Conservation (phyloP, 2,329 filamentous ascomycete species). For the Westerdykella aurantiaca region DNA sequence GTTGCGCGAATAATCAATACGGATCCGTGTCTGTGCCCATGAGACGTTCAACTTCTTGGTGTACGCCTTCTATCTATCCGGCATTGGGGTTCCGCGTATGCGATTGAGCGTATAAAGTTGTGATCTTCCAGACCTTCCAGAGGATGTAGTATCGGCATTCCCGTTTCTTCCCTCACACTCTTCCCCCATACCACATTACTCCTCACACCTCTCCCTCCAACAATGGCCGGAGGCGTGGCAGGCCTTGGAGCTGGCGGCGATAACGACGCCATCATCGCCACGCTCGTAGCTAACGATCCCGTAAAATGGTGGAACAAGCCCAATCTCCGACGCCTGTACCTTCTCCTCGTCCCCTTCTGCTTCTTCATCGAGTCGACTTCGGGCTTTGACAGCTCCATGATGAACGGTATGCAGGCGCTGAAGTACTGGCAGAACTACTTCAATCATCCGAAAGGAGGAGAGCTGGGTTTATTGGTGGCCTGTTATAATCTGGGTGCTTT, state of each 20-base stretch:
- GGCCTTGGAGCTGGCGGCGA: slow-evolving; percentile 7
- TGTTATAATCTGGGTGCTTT: slow-evolving; percentile 58
- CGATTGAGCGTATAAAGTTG: too few relatives aligned
- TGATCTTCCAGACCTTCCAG: too few relatives aligned
- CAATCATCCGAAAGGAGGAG: slow-evolving; percentile 40
- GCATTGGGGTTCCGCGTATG: too few relatives aligned
- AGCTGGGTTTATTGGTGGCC: slow-evolving; percentile 53
- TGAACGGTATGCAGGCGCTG: slow-evolving; percentile 32
- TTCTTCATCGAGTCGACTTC: slow-evolving; percentile 60
- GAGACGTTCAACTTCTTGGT: too few relatives aligned
- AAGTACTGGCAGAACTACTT: slow-evolving; percentile 45
- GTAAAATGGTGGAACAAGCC: slow-evolving; percentile 54
- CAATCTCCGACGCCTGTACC: slow-evolving; percentile 53
- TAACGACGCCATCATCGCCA: slow-evolving; percentile 29
- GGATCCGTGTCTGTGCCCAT: too few relatives aligned
- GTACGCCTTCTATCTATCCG: too few relatives aligned
- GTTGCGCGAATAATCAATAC: too few relatives aligned
- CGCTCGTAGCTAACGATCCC: slow-evolving; percentile 32
- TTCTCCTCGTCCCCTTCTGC: slow-evolving; percentile 55
- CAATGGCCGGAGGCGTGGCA: slow-evolving; percentile 4
- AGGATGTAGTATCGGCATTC: too few relatives aligned
- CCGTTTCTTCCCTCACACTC: too few relatives aligned
- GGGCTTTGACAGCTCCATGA: slow-evolving; percentile 52
- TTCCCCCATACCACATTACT: too few relatives aligned
- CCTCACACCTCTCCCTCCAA: too few relatives aligned